A percentile compares a stretch with the other conserved stretches of the same genome.
Conservation (phyloP, 2,329 filamentous ascomycete species). For the Aspergillus neoniger region DNA sequence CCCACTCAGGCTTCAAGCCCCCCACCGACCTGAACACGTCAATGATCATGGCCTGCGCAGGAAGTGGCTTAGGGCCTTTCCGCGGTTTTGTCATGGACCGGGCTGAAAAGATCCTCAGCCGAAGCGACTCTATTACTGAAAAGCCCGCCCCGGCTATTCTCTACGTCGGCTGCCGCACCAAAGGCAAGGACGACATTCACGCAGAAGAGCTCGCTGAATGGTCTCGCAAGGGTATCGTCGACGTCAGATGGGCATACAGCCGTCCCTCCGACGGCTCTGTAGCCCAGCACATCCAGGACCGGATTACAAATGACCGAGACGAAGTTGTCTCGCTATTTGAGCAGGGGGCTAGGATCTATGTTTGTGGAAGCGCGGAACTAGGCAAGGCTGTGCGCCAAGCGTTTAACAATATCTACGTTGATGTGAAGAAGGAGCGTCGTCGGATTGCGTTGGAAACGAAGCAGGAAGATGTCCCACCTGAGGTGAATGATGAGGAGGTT, state of each 20-base stretch:
- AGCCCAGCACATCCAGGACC: conserved; percentile 57
- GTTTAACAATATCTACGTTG: conserved; percentile 38
- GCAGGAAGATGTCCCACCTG: conserved; percentile 34
- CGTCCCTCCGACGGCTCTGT: conserved; percentile 48
- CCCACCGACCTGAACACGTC: conserved; percentile 37
- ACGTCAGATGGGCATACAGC: conserved; percentile 63
- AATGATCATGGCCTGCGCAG: conserved; percentile 44
- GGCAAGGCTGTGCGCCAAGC: conserved; percentile 52
- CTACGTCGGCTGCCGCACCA: conserved; percentile 40
- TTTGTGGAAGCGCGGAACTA: conserved; percentile 63
- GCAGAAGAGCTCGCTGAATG: conserved; percentile 52
- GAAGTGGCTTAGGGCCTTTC: conserved; percentile 63
- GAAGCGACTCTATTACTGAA: conserved; percentile 21
- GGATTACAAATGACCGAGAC: conserved; percentile 50
- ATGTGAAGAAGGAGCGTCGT: conserved; percentile 33
- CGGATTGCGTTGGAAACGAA: conserved; percentile 35
- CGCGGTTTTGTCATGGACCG: conserved; percentile 65
- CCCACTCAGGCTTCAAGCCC: conserved; percentile 39
- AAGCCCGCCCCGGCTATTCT: conserved; percentile 37
- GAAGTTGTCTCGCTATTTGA: conserved; percentile 51
- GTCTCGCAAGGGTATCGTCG: conserved; percentile 62
- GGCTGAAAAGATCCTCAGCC: conserved; percentile 41
- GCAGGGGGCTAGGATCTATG: conserved; percentile 59
- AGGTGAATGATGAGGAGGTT: conserved; percentile 27
- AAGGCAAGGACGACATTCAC: conserved; percentile 41